Evolutionary conservation across 2,329 filamentous ascomycete species (phyloP).

Genomic region (Claviceps digitariae): DNA sequence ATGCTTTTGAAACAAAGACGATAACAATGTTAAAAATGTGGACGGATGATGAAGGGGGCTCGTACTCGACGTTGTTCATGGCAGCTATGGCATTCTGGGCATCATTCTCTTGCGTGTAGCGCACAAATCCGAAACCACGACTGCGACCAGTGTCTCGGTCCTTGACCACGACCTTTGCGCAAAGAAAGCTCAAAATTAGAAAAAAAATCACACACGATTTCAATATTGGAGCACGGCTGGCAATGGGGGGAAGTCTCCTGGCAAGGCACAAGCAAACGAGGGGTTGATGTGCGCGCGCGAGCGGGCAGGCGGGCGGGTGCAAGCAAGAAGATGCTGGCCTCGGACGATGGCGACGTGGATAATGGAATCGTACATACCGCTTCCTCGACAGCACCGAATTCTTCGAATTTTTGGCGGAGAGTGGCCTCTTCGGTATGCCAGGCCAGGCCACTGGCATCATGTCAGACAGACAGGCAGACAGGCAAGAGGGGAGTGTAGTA

Average conservation of each 20-base stretch:
- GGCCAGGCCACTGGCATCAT: slow-evolving; percentile 62
- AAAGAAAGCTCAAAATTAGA: slow-evolving; percentile 9
- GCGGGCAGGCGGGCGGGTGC: neutral
- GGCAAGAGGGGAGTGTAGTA: neutral
- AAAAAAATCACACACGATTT: slow-evolving; percentile 6
- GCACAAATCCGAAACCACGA: slow-evolving; percentile 94
- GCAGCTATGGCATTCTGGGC: slow-evolving; percentile 61
- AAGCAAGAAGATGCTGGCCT: neutral
- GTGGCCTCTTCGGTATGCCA: slow-evolving; percentile 94
- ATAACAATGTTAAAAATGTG: slow-evolving; percentile 4
- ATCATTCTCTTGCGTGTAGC: slow-evolving; percentile 64
- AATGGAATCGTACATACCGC: slow-evolving; percentile 52
- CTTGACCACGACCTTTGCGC: slow-evolving; percentile 77
- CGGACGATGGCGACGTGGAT: neutral
- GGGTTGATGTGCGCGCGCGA: neutral
- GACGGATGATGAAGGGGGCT: slow-evolving; percentile 9
- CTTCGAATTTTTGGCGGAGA: slow-evolving; percentile 80
- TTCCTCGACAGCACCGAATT: slow-evolving; percentile 85
- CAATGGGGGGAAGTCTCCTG: neutral
- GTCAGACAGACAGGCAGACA: slow-evolving; percentile 7
- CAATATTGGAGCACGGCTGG: neutral
- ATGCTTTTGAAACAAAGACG: neutral
- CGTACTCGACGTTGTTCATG: slow-evolving; percentile 89
- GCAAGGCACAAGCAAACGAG: neutral
- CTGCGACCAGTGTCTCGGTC: slow-evolving; percentile 93